Percentiles rank a stretch among this genome's conserved stretches.
phyloP scores from a whole-genome alignment of 768 basidiomycete genomes.

The Guyanaporus albipodus region DNA sequence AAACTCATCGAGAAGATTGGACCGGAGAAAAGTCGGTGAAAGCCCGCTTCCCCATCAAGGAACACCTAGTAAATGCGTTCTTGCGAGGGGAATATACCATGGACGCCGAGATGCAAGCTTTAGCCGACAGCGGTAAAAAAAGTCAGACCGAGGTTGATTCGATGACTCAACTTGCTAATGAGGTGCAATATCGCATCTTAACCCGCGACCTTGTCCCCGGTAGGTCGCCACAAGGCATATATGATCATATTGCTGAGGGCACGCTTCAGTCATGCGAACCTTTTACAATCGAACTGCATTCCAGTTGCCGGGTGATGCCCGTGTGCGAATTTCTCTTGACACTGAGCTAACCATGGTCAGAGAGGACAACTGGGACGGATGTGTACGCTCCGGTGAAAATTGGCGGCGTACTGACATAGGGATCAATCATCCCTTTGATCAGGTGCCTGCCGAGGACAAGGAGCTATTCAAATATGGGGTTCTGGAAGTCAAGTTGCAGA shows the following conservation, averaged over 20 bases:
- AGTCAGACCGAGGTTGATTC: constrained; percentile 83
- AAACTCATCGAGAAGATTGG: constrained; percentile 97
- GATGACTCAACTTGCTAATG: constrained; percentile 96
- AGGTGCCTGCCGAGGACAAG: constrained; percentile 70
- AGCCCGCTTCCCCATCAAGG: constrained; percentile 93
- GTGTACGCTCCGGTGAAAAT: constrained; percentile 71
- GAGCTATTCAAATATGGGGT: constrained; percentile 97
- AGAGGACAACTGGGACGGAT: constrained; percentile 96
- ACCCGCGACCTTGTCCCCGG: constrained; percentile 81
- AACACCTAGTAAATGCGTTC: constrained; percentile 89
- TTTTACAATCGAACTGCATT: constrained; percentile 99
- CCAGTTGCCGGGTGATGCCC: constrained; percentile 97
- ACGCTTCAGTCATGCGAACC: constrained; percentile 76
- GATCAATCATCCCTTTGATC: constrained; percentile 86
- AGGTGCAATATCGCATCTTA: constrained; percentile 89
- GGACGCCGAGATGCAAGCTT: constrained; percentile 86
- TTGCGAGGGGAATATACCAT: constrained; percentile 86
- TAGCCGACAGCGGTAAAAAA: constrained; percentile 90
- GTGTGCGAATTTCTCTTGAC: constrained; percentile 96
- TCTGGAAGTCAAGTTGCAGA: constrained; percentile 96
- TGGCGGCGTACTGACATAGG: constrained; percentile 95
- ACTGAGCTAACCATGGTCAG: constrained; percentile 92
- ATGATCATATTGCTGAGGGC: background rate
- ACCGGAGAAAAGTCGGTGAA: constrained; percentile 99
- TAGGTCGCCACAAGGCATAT: constrained; percentile 31